phyloP scores from a whole-genome alignment of 306 rosid species.

The Lithocarpus polystachyus region DNA sequence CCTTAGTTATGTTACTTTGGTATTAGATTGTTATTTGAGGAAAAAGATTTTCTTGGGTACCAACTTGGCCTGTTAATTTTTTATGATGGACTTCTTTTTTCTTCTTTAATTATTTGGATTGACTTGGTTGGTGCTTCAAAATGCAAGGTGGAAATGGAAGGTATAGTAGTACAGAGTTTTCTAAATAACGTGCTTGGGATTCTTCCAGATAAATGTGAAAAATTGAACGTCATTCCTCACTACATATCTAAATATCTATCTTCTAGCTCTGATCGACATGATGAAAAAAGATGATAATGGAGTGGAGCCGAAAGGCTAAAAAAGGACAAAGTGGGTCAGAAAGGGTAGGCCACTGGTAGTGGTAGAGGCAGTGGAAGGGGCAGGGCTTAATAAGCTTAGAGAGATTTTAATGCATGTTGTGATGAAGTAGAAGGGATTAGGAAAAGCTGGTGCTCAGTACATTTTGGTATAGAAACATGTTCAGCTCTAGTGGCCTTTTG shows the following conservation, averaged over 20 bases:
- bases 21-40: no score
- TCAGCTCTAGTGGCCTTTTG: conserved; percentile 18
- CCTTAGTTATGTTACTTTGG: no score
- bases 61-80: no score
- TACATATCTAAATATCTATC: neutral
- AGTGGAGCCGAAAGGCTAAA: conserved; percentile 15
- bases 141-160: no score
- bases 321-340: conserved; percentile 12
- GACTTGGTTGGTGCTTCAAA: no score
- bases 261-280: conserved; percentile 13
- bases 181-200: conserved; percentile 8
- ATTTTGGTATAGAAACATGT: conserved; percentile 24
- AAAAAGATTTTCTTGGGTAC: no score
- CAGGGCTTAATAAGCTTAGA: neutral
- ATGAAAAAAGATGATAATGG: neutral
- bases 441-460: conserved; percentile 11
- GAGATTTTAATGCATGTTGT: conserved; percentile 5
- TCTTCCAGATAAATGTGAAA: neutral
- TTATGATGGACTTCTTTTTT: no score
- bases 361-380: neutral
- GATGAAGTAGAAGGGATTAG: conserved; percentile 8
- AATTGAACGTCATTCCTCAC: conserved; percentile 2
- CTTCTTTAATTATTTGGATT: no score
- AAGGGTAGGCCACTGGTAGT: neutral
- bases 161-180: no score